Evolutionary conservation across 345 rosid species (phyloP).

Genomic region (Gossypium turneri): DNA sequence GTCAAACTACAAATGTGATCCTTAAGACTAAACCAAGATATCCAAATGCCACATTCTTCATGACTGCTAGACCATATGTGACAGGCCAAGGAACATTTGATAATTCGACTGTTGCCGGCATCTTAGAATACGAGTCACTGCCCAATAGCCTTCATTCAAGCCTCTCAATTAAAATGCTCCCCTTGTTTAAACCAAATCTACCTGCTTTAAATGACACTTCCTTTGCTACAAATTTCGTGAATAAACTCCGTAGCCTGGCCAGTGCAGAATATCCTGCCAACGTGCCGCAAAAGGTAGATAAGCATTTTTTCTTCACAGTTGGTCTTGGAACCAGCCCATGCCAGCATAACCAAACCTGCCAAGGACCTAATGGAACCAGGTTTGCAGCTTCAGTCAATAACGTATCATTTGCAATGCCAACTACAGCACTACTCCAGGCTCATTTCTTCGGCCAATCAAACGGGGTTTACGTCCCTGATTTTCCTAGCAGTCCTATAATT

Average conservation of each 20-base stretch:
- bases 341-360: constrained; percentile 50
- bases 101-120: constrained; percentile 39
- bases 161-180: constrained; percentile 34
- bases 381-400: constrained; percentile 64
- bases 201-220: constrained; percentile 55
- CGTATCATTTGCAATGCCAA: constrained; percentile 54
- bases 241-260: constrained; percentile 47
- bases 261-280: constrained; percentile 45
- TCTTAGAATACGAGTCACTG: constrained; percentile 32
- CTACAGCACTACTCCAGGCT: constrained; percentile 59
- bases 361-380: constrained; percentile 64
- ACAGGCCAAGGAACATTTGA: constrained; percentile 64
- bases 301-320: constrained; percentile 46
- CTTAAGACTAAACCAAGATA: constrained; percentile 35
- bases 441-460: constrained; percentile 46
- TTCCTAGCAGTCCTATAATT: constrained; percentile 37
- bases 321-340: constrained; percentile 60
- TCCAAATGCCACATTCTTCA: constrained; percentile 49
- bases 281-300: constrained; percentile 49
- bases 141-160: constrained; percentile 20
- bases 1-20: constrained; percentile 45
- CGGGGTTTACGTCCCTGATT: constrained; percentile 44
- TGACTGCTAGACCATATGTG: constrained; percentile 58
- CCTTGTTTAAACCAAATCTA: constrained; percentile 41
- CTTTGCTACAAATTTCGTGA: constrained; percentile 41